Base-by-base conservation (phyloP, 2,329 filamentous ascomycete genomes). In the Nigrospora sphaerica region DNA sequence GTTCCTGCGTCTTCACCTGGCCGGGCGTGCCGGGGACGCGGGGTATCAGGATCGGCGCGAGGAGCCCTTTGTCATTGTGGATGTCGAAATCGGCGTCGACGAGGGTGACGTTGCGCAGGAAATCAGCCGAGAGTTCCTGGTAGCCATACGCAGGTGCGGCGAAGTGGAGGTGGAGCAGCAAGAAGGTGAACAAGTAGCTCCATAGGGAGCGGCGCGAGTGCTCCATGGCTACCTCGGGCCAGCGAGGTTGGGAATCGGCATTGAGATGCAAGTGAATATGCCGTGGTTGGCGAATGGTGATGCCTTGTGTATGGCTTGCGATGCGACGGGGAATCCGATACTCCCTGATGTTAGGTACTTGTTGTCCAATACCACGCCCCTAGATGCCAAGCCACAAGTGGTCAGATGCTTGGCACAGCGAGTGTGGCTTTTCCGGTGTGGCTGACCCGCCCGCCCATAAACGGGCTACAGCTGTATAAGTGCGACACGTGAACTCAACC, bases 21-120 rank as follows among this genome's bases (percentile, higher is more conserved):
- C 86, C 86, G 3, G 78, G 71, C 1, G 86, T 89, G 7, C 87
- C 88, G 19, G 88, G 81, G 0, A 91, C 85, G 45, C 88, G 82
- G 4, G 87, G 78, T 36, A 81, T 79, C 35, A 93, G 74, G 51
- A 93, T 84, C 0, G 88, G 88, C 3, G 86, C 75, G n/a, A 93
- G 75, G 10, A 93, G 70, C 2, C 74, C 68, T 12, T 37, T 33
- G 52, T 85, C 85, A 42, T 72, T 75, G 46, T 80, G 65, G 52
- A 86, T 82, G 61, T 90, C 75, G 55, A 92, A 86, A 60, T 86
- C 83, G 46, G 72, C 66, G 44, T 78, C 78, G 1, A 80, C 80
- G 11, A 74, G 73, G 12, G 85, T 83, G 6, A 93, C 72, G 18
- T 69, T 68, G 46, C 69, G 72, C 6, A 93, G 70, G 13, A 83